A percentile compares a stretch with the other conserved stretches of the same genome.
Evolutionary conservation across 1,284 basidiomycete genomes (phyloP).

Genomic region (Pterula multifida): DNA sequence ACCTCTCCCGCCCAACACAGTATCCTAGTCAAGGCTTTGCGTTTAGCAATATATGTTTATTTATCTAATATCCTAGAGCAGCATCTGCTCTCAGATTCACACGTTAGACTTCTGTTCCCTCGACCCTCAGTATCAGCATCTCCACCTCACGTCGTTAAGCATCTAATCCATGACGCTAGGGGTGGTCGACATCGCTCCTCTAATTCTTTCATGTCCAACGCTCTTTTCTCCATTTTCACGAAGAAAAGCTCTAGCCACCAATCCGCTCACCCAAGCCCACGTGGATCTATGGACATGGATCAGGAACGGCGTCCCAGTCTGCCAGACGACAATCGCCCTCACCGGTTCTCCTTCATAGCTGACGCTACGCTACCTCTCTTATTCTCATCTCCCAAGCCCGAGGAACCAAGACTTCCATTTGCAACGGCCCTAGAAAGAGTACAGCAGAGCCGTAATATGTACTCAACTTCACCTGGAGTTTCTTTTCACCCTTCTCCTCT

Average conservation of each 20-base stretch:
- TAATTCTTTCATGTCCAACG: not conserved
- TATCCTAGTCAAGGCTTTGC: constrained; percentile 35
- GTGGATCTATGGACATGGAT: constrained; percentile 6
- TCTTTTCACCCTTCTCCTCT: constrained; percentile 32
- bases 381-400: constrained; percentile 6
- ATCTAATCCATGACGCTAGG: not conserved
- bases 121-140: constrained; percentile 20
- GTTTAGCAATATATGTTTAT: constrained; percentile 41
- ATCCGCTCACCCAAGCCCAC: not conserved
- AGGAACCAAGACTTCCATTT: constrained; percentile 21
- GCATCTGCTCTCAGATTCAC: constrained; percentile 38
- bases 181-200: not conserved
- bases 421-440: constrained; percentile 26
- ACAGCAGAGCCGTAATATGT: constrained; percentile 22
- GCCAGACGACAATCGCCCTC: constrained; percentile 16
- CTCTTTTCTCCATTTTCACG: constrained; percentile 1
- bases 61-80: constrained; percentile 53
- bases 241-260: not conserved
- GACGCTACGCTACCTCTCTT: constrained; percentile 17
- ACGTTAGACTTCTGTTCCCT: constrained; percentile 28
- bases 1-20: constrained; percentile 29
- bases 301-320: constrained; percentile 5
- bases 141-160: constrained; percentile 10
- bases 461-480: constrained; percentile 44
- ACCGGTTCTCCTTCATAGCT: constrained; percentile 35